These are phyloP conservation scores for Mediolabrus comicus DNA, from an alignment of 108 stramenopile species.

Conservation along the genomic window DNA sequence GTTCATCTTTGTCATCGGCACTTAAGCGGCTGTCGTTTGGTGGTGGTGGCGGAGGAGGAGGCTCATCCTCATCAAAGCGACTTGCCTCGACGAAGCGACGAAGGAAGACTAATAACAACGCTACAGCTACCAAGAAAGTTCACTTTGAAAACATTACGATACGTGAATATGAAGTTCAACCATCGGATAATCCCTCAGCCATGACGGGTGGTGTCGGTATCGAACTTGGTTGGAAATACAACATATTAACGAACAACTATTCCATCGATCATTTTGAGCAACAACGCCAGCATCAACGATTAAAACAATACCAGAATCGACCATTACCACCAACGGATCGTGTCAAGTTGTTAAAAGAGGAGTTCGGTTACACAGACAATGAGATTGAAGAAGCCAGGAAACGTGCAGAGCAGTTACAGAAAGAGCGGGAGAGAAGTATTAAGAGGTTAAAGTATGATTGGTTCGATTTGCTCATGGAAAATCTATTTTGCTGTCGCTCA, in stretches of 20 bases:
- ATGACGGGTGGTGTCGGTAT: neutral
- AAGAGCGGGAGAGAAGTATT: neutral
- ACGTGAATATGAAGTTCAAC: neutral
- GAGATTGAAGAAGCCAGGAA: neutral
- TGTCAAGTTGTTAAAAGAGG: neutral
- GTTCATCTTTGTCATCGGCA: too few relatives aligned
- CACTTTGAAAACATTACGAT: neutral
- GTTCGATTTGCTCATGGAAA: neutral
- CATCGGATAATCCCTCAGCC: neutral
- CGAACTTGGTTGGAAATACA: neutral
- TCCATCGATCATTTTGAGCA: neutral
- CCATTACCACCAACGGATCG: neutral
- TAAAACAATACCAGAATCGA: neutral
- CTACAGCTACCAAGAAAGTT: neutral
- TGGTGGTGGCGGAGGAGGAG: too few relatives aligned
- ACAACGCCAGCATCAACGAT: neutral
- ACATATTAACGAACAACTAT: neutral
- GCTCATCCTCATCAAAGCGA: too few relatives aligned
- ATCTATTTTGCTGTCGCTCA: too few relatives aligned
- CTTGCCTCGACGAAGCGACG: too few relatives aligned
- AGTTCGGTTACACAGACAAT: neutral
- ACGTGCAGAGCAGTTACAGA: neutral
- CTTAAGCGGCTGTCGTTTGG: too few relatives aligned
- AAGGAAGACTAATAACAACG: too few relatives aligned
- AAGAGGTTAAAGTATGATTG: neutral